Percentiles rank a stretch among this genome's conserved stretches.
phyloP scores from a whole-genome alignment of 441 rosid species.

The Croton laevigatus region DNA sequence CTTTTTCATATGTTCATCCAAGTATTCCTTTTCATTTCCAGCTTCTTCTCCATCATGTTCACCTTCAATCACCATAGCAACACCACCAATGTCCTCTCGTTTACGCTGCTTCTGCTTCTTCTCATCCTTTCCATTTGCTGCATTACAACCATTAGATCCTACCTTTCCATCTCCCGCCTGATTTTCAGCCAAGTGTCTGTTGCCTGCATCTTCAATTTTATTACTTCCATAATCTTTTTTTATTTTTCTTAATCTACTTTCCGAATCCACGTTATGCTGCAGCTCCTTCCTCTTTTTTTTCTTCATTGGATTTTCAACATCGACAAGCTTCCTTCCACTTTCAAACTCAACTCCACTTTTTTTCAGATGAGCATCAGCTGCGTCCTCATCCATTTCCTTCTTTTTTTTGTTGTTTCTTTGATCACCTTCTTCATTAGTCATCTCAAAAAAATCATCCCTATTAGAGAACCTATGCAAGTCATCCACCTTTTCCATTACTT shows the following conservation, averaged over 20 bases:
- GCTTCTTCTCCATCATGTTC: neutral
- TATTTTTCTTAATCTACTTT: neutral
- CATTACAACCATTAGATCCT: neutral
- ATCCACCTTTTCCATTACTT: neutral
- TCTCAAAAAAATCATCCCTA: neutral
- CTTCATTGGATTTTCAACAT: neutral
- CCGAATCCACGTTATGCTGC: neutral
- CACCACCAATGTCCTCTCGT: slow-evolving; percentile 5
- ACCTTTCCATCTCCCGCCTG: slow-evolving; percentile 2
- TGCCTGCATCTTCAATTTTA: neutral
- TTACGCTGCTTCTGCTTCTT: slow-evolving; percentile 15
- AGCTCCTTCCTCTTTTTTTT: neutral
- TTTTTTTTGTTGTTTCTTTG: neutral
- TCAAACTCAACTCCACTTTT: neutral
- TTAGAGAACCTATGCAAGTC: neutral
- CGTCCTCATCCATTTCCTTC: neutral
- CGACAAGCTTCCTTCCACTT: neutral
- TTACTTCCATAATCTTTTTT: neutral
- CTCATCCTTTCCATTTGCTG: slow-evolving; percentile 5
- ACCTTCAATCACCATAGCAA: neutral
- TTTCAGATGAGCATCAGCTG: neutral
- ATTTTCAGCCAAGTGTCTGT: neutral
- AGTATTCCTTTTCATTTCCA: neutral
- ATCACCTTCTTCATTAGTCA: neutral
- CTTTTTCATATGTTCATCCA: neutral